Percentiles rank a stretch among this genome's conserved stretches.
These are phyloP conservation scores for Graphium sp. DNA, from an alignment of 2,329 filamentous ascomycete species.

Conservation along the genomic window DNA sequence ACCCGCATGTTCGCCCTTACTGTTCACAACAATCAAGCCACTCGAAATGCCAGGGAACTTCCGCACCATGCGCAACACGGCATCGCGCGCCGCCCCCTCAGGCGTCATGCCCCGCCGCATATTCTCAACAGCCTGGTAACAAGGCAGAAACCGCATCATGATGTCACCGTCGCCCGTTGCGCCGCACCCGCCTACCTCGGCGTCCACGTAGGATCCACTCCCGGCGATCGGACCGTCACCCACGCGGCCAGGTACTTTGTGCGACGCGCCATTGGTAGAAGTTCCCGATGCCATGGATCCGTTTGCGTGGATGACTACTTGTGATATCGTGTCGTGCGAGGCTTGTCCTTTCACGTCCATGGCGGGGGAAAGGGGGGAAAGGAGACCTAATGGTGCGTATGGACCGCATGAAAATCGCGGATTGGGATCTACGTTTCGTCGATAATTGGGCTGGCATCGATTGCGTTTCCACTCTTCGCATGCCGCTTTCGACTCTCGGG, in stretches of 20 bases:
- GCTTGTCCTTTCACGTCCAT: too few relatives aligned
- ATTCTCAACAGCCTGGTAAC: conserved; percentile 39
- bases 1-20: conserved; percentile 27
- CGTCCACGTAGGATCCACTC: conserved; percentile 36
- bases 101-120: conserved; percentile 29
- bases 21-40: conserved; percentile 33
- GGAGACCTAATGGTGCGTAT: conserved; percentile 22
- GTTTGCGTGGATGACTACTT: conserved; percentile 24
- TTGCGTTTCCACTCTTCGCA: conserved; percentile 24
- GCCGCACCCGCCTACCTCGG: conserved; percentile 34
- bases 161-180: conserved; percentile 39
- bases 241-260: conserved; percentile 36
- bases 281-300: conserved; percentile 36
- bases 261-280: conserved; percentile 35
- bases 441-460: conserved; percentile 32
- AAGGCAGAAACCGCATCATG: conserved; percentile 40
- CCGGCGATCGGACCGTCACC: conserved; percentile 38
- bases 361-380: too few relatives aligned
- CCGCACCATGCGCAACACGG: conserved; percentile 27
- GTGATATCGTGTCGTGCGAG: conserved; percentile 37
- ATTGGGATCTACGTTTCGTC: conserved; percentile 26
- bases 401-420: conserved; percentile 25
- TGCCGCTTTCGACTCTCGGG: conserved; percentile 17
- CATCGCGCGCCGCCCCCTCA: conserved; percentile 29
- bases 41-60: conserved; percentile 27